Evolutionary conservation across 2,329 filamentous ascomycete genomes (phyloP).

Genomic region (Colletotrichum orbiculare): DNA sequence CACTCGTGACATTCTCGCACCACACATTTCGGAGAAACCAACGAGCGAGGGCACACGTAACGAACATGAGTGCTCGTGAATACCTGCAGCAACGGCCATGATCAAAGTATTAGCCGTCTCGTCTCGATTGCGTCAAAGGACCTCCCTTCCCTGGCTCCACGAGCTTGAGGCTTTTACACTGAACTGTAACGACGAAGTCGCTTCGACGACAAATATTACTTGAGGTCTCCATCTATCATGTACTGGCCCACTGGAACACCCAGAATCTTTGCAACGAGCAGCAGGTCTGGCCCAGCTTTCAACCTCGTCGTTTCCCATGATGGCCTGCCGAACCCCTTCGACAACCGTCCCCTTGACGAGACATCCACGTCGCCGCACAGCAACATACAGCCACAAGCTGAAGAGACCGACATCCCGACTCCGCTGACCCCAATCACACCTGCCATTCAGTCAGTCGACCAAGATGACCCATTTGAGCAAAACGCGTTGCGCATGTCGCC

Average conservation of each 20-base stretch:
- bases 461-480: slow-evolving; percentile 55
- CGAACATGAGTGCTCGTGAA: slow-evolving; percentile 16
- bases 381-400: slow-evolving; percentile 42
- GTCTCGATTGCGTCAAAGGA: slow-evolving; percentile 23
- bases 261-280: slow-evolving; percentile 83
- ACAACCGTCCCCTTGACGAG: slow-evolving; percentile 44
- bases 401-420: slow-evolving; percentile 49
- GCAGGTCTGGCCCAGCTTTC: slow-evolving; percentile 64
- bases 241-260: slow-evolving; percentile 93
- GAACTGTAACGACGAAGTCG: slow-evolving; percentile 21
- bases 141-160: slow-evolving; percentile 10
- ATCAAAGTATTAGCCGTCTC: slow-evolving; percentile 20
- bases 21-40: slow-evolving; percentile 40
- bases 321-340: slow-evolving; percentile 59
- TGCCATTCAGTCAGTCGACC: slow-evolving; percentile 68
- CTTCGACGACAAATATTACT: background rate
- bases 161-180: slow-evolving; percentile 7
- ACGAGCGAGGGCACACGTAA: slow-evolving; percentile 41
- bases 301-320: slow-evolving; percentile 68
- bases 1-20: background rate
- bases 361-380: slow-evolving; percentile 39
- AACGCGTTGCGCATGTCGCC: slow-evolving; percentile 42
- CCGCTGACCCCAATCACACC: slow-evolving; percentile 65
- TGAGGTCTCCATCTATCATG: slow-evolving; percentile 59
- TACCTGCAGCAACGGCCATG: slow-evolving; percentile 31